Percentiles rank a stretch among this genome's conserved stretches.
Evolutionary conservation across 2,329 filamentous ascomycete species (phyloP).

Genomic region (Xylariaceae sp.): DNA sequence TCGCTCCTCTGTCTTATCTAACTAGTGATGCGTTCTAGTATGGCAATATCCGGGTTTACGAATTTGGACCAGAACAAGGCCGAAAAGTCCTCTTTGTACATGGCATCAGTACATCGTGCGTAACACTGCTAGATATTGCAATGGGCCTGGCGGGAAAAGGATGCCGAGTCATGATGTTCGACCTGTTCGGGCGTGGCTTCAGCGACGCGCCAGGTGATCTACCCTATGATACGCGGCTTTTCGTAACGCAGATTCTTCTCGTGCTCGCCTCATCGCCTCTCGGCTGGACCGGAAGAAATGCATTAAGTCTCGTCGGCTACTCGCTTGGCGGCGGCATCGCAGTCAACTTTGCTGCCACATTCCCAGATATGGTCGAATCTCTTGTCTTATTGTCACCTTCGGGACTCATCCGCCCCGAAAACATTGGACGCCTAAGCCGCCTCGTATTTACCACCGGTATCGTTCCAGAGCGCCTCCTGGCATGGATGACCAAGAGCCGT

Average conservation of each 20-base stretch:
- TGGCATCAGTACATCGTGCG: constrained; percentile 76
- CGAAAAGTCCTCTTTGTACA: constrained; percentile 73
- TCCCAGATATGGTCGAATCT: constrained; percentile 62
- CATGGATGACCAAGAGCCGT: constrained; percentile 42
- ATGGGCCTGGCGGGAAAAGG: constrained; percentile 60
- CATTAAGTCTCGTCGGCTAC: constrained; percentile 69
- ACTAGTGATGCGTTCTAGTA: constrained; percentile 40
- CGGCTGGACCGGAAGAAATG: constrained; percentile 54
- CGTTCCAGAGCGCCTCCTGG: constrained; percentile 48
- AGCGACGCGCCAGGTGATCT: constrained; percentile 59
- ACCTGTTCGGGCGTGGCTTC: constrained; percentile 65
- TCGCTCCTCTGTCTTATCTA: neutral
- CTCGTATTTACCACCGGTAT: constrained; percentile 51
- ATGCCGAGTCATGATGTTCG: constrained; percentile 76
- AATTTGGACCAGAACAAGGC: constrained; percentile 71
- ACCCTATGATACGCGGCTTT: constrained; percentile 68
- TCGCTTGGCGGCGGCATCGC: constrained; percentile 77
- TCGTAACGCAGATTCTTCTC: constrained; percentile 65
- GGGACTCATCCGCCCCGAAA: constrained; percentile 60
- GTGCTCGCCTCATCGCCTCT: constrained; percentile 65
- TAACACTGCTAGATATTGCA: constrained; percentile 64
- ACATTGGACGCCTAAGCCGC: constrained; percentile 45
- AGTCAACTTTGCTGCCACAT: constrained; percentile 66
- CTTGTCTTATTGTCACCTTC: constrained; percentile 74
- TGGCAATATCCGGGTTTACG: constrained; percentile 71